Evolutionary conservation across 495 filamentous ascomycete species (phyloP).

Genomic region (Penicillium bialowiezense): DNA sequence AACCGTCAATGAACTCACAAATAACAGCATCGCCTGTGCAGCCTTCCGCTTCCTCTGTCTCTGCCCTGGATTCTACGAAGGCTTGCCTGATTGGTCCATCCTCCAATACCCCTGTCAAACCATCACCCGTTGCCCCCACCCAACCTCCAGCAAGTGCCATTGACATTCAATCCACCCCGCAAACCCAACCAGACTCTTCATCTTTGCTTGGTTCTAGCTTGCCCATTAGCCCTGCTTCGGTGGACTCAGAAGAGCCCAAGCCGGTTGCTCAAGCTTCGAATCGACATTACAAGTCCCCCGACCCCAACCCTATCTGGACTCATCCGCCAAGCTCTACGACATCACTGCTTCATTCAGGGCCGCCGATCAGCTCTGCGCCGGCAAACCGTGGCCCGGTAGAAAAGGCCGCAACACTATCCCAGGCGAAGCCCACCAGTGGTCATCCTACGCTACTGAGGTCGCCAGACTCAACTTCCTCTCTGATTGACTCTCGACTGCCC

Average conservation of each 20-base stretch:
- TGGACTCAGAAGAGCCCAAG: not conserved
- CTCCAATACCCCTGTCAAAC: not conserved
- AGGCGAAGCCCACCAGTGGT: not conserved
- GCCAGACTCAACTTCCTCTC: not conserved
- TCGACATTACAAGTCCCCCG: not conserved
- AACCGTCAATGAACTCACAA: not conserved
- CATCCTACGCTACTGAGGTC: not conserved
- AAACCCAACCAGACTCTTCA: not conserved
- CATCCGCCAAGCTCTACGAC: not conserved
- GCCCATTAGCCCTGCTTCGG: not conserved
- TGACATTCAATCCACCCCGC: not conserved
- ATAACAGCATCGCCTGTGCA: not conserved
- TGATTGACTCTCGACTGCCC: slow-evolving; percentile 12
- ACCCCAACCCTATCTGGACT: not conserved
- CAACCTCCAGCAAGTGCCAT: not conserved
- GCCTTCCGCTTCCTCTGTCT: not conserved
- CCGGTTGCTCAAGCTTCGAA: not conserved
- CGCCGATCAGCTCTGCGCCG: not conserved
- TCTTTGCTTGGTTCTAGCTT: not conserved
- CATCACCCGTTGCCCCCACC: not conserved
- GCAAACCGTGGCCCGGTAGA: not conserved
- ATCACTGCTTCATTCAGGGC: not conserved
- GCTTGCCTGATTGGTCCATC: not conserved
- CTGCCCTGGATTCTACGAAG: not conserved
- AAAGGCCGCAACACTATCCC: not conserved